phyloP scores from a whole-genome alignment of 768 basidiomycete genomes.

The Xerocomellus intermedius region DNA sequence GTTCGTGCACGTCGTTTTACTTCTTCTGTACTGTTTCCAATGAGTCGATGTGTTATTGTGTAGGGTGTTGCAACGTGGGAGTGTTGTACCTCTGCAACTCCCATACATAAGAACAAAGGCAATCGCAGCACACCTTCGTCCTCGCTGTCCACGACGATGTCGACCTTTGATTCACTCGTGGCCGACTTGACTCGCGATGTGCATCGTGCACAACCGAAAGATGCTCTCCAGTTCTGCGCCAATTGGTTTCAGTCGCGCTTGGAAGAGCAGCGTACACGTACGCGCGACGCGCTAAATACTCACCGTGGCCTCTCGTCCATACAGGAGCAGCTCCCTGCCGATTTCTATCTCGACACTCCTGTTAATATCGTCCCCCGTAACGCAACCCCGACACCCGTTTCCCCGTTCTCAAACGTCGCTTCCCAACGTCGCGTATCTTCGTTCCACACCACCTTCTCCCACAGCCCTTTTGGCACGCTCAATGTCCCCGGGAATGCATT shows the following conservation, averaged over 20 bases:
- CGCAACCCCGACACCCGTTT: conserved; percentile 42
- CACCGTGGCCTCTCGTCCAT: conserved; percentile 50
- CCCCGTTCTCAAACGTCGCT: conserved; percentile 55
- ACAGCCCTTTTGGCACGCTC: conserved; percentile 74
- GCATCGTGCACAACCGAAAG: conserved; percentile 82
- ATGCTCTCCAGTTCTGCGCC: conserved; percentile 89
- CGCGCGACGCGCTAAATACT: conserved; percentile 55
- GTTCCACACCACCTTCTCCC: conserved; percentile 49
- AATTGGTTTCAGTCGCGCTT: conserved; percentile 92
- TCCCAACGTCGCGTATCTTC: conserved; percentile 52
- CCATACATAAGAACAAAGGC: conserved; percentile 11
- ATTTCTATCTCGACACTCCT: conserved; percentile 58
- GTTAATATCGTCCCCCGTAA: conserved; percentile 30
- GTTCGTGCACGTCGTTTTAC: neutral
- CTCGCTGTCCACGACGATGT: conserved; percentile 35
- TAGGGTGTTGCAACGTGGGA: conserved; percentile 23
- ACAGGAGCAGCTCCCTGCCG: conserved; percentile 51
- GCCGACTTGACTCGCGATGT: conserved; percentile 84
- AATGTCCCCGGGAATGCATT: conserved; percentile 82
- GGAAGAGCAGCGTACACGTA: conserved; percentile 78
- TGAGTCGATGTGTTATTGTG: neutral
- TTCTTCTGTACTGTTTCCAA: conserved; percentile 16
- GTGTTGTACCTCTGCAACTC: conserved; percentile 3
- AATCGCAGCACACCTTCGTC: neutral
- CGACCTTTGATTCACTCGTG: conserved; percentile 81